phyloP scores from a whole-genome alignment of 257 asterid species.

The Cruciata laevipes region DNA sequence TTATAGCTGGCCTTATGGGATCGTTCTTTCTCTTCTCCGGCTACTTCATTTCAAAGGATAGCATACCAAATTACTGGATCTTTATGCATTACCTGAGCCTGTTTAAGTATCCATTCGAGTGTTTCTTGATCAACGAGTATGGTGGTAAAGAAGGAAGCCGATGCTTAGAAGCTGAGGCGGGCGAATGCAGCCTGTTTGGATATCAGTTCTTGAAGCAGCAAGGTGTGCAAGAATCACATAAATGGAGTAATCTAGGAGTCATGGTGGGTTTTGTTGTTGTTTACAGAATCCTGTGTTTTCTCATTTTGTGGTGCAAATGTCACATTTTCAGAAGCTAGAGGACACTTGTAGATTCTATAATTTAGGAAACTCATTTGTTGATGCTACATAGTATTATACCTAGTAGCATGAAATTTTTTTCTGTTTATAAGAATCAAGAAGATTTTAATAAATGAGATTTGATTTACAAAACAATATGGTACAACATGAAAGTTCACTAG shows the following conservation, averaged over 20 bases:
- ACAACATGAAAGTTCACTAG: not conserved
- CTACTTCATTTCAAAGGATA: slow-evolving; percentile 52
- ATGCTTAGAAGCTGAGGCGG: slow-evolving; percentile 47
- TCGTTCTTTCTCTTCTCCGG: slow-evolving; percentile 88
- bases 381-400: not conserved
- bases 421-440: not conserved
- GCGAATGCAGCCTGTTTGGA: slow-evolving; percentile 44
- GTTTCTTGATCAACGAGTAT: slow-evolving; percentile 74
- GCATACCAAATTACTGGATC: slow-evolving; percentile 63
- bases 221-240: slow-evolving; percentile 47
- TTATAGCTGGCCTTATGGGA: slow-evolving; percentile 90
- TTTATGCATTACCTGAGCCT: slow-evolving; percentile 87
- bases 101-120: slow-evolving; percentile 78
- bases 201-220: slow-evolving; percentile 50
- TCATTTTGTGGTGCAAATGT: slow-evolving; percentile 54
- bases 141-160: slow-evolving; percentile 52
- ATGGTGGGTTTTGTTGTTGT: slow-evolving; percentile 61
- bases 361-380: not conserved
- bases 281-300: slow-evolving; percentile 62
- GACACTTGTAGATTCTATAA: not conserved
- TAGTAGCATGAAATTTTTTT: not conserved
- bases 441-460: not conserved
- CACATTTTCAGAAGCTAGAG: slow-evolving; percentile 38
- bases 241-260: slow-evolving; percentile 64
- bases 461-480: not conserved